A percentile compares a stretch with the other conserved stretches of the same genome.
These are phyloP conservation scores for Trichoderma gracile DNA, from an alignment of 2,329 filamentous ascomycete genomes.

Conservation along the genomic window DNA sequence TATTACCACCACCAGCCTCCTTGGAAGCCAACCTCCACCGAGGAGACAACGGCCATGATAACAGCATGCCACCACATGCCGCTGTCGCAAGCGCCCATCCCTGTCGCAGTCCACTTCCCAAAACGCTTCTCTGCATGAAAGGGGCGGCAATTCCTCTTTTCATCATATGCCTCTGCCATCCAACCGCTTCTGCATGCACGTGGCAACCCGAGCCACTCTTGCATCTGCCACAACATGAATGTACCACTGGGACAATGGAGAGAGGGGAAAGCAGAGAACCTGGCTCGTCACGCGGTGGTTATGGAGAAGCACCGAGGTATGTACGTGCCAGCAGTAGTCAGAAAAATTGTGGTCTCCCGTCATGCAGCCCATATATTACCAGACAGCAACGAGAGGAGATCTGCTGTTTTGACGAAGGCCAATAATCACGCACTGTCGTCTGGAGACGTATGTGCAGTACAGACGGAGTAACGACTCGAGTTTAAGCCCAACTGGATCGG, in stretches of 20 bases:
- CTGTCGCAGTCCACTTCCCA: constrained; percentile 19
- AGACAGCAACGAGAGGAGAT: not conserved
- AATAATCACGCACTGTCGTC: constrained; percentile 16
- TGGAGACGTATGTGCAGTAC: not conserved
- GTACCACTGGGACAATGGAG: not conserved
- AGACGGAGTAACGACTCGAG: not conserved
- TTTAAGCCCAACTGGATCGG: constrained; percentile 8
- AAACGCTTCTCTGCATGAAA: constrained; percentile 22
- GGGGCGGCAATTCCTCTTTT: constrained; percentile 12
- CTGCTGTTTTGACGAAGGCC: not conserved
- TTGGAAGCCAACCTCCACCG: not conserved
- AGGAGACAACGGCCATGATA: constrained; percentile 8
- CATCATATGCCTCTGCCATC: constrained; percentile 1
- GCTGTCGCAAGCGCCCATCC: constrained; percentile 13
- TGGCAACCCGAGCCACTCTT: constrained; percentile 14
- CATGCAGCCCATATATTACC: constrained; percentile 19
- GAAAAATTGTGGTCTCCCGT: not conserved
- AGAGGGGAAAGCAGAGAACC: not conserved
- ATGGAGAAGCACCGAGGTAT: constrained; percentile 4
- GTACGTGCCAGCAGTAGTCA: not conserved
- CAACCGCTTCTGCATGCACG: constrained; percentile 23
- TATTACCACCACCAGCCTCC: constrained; percentile 6
- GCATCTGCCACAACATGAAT: not conserved
- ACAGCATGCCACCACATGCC: constrained; percentile 24
- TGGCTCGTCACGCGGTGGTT: constrained; percentile 6